A percentile compares a stretch with the other conserved stretches of the same genome.
These are phyloP conservation scores for Oryza glaberrima DNA, from an alignment of 176 grass and related monocot genomes.

Conservation along the genomic window DNA sequence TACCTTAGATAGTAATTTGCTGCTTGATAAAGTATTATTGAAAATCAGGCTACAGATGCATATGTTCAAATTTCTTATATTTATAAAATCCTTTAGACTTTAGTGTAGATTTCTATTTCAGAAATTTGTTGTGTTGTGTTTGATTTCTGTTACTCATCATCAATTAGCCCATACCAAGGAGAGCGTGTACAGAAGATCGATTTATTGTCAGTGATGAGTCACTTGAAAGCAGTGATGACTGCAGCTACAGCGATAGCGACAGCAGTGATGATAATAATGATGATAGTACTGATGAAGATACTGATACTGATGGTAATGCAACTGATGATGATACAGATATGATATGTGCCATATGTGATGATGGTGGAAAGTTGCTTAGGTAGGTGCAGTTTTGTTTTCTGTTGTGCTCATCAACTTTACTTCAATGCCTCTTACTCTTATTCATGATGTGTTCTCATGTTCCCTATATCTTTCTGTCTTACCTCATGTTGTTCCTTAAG, in stretches of 20 bases:
- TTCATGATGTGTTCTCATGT: not conserved
- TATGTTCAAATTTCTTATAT: not conserved
- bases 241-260: not conserved
- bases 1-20: constrained; percentile 8
- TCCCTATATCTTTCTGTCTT: not conserved
- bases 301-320: constrained; percentile 19
- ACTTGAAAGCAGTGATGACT: not conserved
- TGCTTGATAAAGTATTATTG: not conserved
- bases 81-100: not conserved
- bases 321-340: constrained; percentile 40
- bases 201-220: constrained; percentile 37
- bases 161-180: constrained; percentile 38
- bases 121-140: not conserved
- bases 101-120: not conserved
- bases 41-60: not conserved
- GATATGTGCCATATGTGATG: constrained; percentile 70
- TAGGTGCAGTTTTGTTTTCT: not conserved
- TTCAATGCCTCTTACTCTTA: not conserved
- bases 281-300: not conserved
- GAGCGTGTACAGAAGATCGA: not conserved
- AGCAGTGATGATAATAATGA: not conserved
- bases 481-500: not conserved
- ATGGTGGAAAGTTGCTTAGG: constrained; percentile 67
- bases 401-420: not conserved
- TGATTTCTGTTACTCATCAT: constrained; percentile 10